Percentiles rank a stretch among this genome's conserved stretches.
phyloP scores from a whole-genome alignment of 164 flowering plant genomes.

The Tetracentron sinense region DNA sequence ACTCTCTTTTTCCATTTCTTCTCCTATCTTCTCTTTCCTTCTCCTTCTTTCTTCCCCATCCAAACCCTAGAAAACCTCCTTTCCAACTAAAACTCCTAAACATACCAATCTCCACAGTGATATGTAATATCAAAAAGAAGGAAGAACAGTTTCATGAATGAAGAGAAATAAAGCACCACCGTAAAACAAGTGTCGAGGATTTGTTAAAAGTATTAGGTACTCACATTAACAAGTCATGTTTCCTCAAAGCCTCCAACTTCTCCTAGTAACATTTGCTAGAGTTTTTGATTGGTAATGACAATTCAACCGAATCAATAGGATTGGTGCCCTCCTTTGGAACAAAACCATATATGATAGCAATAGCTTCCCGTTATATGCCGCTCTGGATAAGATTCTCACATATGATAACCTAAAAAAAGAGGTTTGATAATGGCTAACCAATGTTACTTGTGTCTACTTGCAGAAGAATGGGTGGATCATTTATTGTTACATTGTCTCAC shows the following conservation, averaged over 20 bases:
- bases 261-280: slow-evolving; percentile 73
- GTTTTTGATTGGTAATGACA: slow-evolving; percentile 61
- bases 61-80: no score
- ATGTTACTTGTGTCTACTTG: no score
- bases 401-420: no score
- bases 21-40: no score
- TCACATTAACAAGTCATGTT: slow-evolving; percentile 73
- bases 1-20: no score
- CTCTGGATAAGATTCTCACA: no score
- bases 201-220: slow-evolving; percentile 15
- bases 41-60: no score
- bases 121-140: neutral
- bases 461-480: no score
- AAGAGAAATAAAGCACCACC: neutral
- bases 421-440: no score
- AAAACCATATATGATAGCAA: slow-evolving; percentile 94
- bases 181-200: neutral
- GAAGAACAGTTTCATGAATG: neutral
- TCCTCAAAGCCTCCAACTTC: slow-evolving; percentile 65
- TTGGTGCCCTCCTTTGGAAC: slow-evolving; percentile 91
- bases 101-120: neutral
- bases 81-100: neutral
- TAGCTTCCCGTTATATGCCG: slow-evolving; percentile 93
- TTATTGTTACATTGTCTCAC: no score
- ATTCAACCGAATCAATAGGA: slow-evolving; percentile 84